phyloP scores from a whole-genome alignment of 352 stramenopile genomes.

The Pythium phragmitis region DNA sequence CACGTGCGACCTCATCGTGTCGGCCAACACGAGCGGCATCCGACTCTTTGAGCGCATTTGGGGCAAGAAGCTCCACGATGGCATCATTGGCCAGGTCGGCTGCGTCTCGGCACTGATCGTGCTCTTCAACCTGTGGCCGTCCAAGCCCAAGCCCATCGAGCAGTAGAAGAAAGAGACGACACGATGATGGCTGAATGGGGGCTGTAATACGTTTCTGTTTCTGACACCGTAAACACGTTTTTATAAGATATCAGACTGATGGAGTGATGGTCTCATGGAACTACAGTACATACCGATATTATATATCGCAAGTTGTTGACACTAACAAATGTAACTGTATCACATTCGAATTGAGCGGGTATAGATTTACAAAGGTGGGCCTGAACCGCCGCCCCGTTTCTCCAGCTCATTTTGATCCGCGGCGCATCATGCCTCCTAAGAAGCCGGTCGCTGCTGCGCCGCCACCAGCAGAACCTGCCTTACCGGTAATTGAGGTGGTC shows the following conservation, averaged over 20 bases:
- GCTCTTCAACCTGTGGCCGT: conserved; percentile 85
- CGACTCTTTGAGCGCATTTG: conserved; percentile 75
- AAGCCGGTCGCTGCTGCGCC: conserved; percentile 4
- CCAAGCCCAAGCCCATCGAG: conserved; percentile 28
- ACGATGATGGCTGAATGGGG: conserved; percentile 7
- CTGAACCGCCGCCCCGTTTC: conserved; percentile 19
- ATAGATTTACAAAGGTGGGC: conserved; percentile 22
- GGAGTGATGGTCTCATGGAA: conserved; percentile 3
- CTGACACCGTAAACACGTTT: not conserved
- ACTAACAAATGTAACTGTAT: not conserved
- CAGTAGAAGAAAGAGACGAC: conserved; percentile 13
- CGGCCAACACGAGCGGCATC: conserved; percentile 81
- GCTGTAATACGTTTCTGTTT: not conserved
- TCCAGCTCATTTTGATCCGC: not conserved
- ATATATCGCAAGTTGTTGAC: not conserved
- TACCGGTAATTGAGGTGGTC: not conserved
- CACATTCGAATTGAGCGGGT: not conserved
- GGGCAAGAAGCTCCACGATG: conserved; percentile 81
- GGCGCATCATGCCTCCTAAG: conserved; percentile 14
- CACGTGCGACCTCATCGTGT: conserved; percentile 84
- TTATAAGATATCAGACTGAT: conserved; percentile 10
- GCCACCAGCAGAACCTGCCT: not conserved
- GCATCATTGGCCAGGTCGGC: conserved; percentile 75
- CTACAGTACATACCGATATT: not conserved
- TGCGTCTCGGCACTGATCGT: conserved; percentile 81